A percentile compares a stretch with the other conserved stretches of the same genome.
phyloP scores from a whole-genome alignment of 2,329 filamentous ascomycete species.

The Trichoderma hamatum region DNA sequence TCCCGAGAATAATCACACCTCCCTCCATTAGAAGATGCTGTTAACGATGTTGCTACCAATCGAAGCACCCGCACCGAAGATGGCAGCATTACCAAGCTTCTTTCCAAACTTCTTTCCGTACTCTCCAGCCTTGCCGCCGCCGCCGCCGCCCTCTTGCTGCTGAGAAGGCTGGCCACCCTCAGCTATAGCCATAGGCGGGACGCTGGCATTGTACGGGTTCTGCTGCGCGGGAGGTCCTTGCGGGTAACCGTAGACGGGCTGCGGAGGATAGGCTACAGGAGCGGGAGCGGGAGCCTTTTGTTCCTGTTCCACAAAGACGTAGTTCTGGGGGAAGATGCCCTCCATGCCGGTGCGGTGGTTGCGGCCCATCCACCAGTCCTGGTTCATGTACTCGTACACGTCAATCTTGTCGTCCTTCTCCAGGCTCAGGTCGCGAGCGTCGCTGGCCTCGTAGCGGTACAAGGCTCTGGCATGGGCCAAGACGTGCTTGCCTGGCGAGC shows the following conservation, averaged over 20 bases:
- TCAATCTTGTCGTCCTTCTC: conserved; percentile 78
- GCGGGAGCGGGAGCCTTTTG: conserved; percentile 36
- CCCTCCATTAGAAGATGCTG: conserved; percentile 70
- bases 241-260: conserved; percentile 38
- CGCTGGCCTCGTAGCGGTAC: conserved; percentile 78
- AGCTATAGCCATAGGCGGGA: conserved; percentile 75
- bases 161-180: conserved; percentile 50
- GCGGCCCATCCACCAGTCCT: conserved; percentile 93
- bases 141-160: conserved; percentile 40
- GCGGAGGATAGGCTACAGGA: conserved; percentile 42
- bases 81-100: conserved; percentile 79
- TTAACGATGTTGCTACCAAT: conserved; percentile 90
- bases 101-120: conserved; percentile 95
- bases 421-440: conserved; percentile 80
- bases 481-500: conserved; percentile 53
- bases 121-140: conserved; percentile 65
- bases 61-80: conserved; percentile 91
- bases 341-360: conserved; percentile 81
- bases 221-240: conserved; percentile 50
- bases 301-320: conserved; percentile 76
- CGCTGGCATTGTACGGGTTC: conserved; percentile 68
- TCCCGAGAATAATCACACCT: background rate
- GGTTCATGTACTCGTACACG: conserved; percentile 91
- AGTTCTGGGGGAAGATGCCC: conserved; percentile 94
- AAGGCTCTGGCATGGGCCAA: conserved; percentile 77